Percentiles rank a stretch among this genome's conserved stretches.
These are phyloP conservation scores for Candida glaebosa DNA, from an alignment of 805 yeast genomes.

Conservation along the genomic window DNA sequence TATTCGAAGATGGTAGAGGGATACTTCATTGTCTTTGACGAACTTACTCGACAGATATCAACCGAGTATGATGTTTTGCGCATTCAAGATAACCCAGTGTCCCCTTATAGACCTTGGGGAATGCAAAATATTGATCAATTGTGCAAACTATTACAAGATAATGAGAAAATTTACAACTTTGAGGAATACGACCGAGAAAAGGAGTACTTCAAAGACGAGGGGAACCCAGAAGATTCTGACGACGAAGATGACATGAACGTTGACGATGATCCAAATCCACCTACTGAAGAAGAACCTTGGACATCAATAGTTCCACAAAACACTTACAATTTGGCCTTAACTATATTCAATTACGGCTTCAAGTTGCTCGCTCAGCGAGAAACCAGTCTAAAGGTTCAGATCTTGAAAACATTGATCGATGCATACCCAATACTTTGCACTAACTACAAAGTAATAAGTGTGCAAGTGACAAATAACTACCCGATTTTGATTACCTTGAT, in stretches of 20 bases:
- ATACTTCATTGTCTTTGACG: constrained; percentile 67
- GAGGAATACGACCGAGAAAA: constrained; percentile 30
- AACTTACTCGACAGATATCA: constrained; percentile 44
- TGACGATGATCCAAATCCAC: constrained; percentile 14
- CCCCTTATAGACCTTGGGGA: constrained; percentile 58
- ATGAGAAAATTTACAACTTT: constrained; percentile 20
- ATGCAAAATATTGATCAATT: constrained; percentile 43
- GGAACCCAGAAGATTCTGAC: constrained; percentile 21
- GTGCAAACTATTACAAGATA: constrained; percentile 37
- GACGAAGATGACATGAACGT: constrained; percentile 27
- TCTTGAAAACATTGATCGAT: constrained; percentile 44
- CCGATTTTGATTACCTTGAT: constrained; percentile 18
- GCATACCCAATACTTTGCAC: constrained; percentile 31
- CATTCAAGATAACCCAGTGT: constrained; percentile 9
- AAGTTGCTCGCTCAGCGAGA: constrained; percentile 68
- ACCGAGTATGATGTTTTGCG: constrained; percentile 8
- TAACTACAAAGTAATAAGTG: constrained; percentile 27
- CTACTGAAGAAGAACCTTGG: constrained; percentile 45
- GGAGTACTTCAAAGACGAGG: constrained; percentile 33
- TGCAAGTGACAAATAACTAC: constrained; percentile 34
- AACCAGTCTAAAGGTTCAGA: constrained; percentile 48
- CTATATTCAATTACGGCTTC: constrained; percentile 67
- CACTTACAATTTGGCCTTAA: constrained; percentile 56
- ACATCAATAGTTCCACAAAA: constrained; percentile 59
- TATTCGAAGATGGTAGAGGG: constrained; percentile 70